Conservation (phyloP, 2,329 filamentous ascomycete genomes). For the Cercospora zeae-maydis region DNA sequence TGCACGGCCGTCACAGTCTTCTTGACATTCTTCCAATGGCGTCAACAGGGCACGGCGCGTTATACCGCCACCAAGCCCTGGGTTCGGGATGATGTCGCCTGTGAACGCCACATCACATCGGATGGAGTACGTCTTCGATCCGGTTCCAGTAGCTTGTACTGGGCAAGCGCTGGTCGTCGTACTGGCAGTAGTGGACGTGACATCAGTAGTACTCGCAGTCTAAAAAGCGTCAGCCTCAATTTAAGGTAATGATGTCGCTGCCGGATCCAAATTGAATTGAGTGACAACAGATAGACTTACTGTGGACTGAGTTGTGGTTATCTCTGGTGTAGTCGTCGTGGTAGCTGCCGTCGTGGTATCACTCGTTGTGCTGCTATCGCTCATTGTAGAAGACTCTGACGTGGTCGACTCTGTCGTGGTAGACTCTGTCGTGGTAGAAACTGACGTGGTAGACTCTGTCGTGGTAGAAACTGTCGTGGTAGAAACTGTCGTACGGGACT, state of each 20-base stretch:
- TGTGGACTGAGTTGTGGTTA: neutral
- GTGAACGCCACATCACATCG: neutral
- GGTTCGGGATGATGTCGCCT: neutral
- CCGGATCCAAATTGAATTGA: neutral
- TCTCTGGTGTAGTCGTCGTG: neutral
- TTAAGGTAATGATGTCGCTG: no score
- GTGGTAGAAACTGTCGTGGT: neutral
- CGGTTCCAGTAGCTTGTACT: neutral
- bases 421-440: no score
- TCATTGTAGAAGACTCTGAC: neutral
- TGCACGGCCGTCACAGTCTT: neutral
- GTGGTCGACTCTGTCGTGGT: neutral
- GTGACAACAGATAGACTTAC: neutral
- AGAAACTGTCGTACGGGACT: no score
- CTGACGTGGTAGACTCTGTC: no score
- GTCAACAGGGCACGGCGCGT: neutral
- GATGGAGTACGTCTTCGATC: neutral
- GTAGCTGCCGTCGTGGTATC: neutral
- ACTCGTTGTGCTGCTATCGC: neutral
- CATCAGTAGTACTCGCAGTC: no score
- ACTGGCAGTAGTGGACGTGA: no score
- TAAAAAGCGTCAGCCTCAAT: no score
- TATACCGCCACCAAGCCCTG: neutral
- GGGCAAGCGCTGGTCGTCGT: neutral
- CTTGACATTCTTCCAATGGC: neutral